phyloP scores from a whole-genome alignment of 2,329 filamentous ascomycete species.

The Huntiella savannae region DNA sequence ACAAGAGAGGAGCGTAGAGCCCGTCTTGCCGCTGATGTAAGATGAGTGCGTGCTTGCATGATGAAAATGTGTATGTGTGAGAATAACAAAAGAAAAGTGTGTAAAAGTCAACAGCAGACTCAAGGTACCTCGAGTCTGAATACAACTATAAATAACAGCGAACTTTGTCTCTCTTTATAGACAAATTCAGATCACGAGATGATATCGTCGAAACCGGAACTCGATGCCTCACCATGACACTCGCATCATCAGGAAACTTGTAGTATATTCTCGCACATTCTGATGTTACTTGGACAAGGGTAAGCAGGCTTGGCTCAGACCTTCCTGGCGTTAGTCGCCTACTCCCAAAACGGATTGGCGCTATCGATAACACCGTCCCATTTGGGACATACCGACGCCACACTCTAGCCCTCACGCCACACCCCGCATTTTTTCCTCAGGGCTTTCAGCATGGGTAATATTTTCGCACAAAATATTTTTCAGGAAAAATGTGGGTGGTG shows the following conservation, averaged over 20 bases:
- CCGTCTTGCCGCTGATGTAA: conserved; percentile 22
- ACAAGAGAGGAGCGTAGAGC: conserved; percentile 5
- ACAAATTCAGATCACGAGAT: neutral
- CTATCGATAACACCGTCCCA: conserved; percentile 1
- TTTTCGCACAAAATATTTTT: conserved; percentile 23
- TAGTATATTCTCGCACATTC: conserved; percentile 23
- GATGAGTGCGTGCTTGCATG: conserved; percentile 25
- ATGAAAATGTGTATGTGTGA: conserved; percentile 7
- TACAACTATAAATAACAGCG: neutral
- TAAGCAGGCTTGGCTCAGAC: conserved; percentile 6
- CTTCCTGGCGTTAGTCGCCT: neutral
- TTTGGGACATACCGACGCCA: conserved; percentile 2
- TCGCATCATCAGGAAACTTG: conserved; percentile 12
- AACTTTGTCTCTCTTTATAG: neutral
- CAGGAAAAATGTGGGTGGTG: conserved; percentile 13
- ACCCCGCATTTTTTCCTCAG: conserved; percentile 13
- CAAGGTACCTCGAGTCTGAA: neutral
- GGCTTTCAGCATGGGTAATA: conserved; percentile 24
- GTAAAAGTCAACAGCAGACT: neutral
- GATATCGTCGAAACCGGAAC: neutral
- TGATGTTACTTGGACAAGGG: conserved; percentile 8
- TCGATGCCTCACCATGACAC: neutral
- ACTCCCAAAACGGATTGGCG: neutral
- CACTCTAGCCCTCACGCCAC: neutral
- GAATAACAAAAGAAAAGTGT: conserved; percentile 2